Conservation (phyloP, 768 basidiomycete species). For the Suillus subluteus region DNA sequence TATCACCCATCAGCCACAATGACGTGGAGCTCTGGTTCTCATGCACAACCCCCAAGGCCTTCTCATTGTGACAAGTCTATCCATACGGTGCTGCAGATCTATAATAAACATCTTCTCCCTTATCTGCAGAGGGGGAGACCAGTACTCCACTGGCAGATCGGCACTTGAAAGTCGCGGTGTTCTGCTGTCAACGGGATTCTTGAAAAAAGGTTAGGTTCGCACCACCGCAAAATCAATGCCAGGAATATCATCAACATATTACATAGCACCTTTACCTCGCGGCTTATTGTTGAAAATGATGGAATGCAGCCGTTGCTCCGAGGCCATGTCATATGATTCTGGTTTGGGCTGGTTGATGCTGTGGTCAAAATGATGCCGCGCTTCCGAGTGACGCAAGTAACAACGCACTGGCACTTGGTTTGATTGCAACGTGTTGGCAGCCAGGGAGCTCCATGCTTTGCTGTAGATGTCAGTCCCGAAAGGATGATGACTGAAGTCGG, state of each 20-base stretch:
- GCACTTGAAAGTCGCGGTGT: not conserved
- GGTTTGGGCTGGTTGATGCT: constrained; percentile 2
- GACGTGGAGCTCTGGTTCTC: not conserved
- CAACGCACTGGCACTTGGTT: not conserved
- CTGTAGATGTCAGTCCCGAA: not conserved
- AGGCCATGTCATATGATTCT: not conserved
- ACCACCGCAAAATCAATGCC: not conserved
- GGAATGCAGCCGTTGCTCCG: not conserved
- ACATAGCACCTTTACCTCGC: not conserved
- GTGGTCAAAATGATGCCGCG: not conserved
- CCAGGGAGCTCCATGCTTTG: not conserved
- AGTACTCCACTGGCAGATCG: not conserved
- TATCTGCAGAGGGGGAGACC: not conserved
- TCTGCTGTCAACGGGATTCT: constrained; percentile 1
- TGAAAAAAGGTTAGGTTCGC: constrained; percentile 6
- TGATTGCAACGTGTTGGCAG: not conserved
- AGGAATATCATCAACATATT: not conserved
- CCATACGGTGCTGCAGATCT: not conserved
- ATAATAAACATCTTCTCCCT: not conserved
- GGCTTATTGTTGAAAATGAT: constrained; percentile 3
- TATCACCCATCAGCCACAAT: not conserved
- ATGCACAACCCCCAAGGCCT: not conserved
- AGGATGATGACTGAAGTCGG: too few species aligned
- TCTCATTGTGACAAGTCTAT: not conserved
- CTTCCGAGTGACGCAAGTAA: not conserved